Conservation (phyloP, 2,329 filamentous ascomycete species). For the Ceratocystiopsis brevicomis region DNA sequence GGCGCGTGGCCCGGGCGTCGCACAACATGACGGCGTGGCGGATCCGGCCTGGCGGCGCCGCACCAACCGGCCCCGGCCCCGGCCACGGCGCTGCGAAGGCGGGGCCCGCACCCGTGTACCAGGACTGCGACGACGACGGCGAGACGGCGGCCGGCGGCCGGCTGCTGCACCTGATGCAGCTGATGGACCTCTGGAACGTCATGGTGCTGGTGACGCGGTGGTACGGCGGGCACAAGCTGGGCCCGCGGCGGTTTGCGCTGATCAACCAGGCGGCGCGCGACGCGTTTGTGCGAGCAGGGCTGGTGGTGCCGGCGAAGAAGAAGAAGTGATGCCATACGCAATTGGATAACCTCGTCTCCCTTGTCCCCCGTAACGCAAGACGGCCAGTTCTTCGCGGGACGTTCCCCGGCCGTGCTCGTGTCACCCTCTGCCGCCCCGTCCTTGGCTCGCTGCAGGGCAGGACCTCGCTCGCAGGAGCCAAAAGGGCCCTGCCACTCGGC, state of each 20-base stretch:
- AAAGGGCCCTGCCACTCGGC: no score
- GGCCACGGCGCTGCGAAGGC: constrained; percentile 19
- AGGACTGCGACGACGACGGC: constrained; percentile 93
- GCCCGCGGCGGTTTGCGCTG: constrained; percentile 72
- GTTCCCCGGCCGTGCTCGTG: no score
- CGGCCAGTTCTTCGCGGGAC: no score
- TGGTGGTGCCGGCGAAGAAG: constrained; percentile 38
- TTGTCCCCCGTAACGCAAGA: no score
- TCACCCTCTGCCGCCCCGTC: no score
- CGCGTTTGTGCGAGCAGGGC: constrained; percentile 59
- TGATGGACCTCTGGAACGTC: constrained; percentile 86
- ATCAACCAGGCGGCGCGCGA: constrained; percentile 80
- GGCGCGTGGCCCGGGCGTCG: constrained; percentile 66
- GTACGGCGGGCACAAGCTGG: constrained; percentile 84
- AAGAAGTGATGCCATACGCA: constrained; percentile 11
- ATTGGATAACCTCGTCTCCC: neutral
- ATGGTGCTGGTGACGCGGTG: constrained; percentile 87
- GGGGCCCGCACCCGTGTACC: constrained; percentile 31
- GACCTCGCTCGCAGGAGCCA: no score
- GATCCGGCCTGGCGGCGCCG: constrained; percentile 38
- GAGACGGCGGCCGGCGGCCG: constrained; percentile 80
- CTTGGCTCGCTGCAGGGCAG: no score
- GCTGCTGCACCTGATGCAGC: constrained; percentile 74
- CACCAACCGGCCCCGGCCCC: constrained; percentile 25
- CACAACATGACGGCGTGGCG: constrained; percentile 96